phyloP scores from a whole-genome alignment of 1,284 basidiomycete genomes.

The Cutaneotrichosporon sp. region DNA sequence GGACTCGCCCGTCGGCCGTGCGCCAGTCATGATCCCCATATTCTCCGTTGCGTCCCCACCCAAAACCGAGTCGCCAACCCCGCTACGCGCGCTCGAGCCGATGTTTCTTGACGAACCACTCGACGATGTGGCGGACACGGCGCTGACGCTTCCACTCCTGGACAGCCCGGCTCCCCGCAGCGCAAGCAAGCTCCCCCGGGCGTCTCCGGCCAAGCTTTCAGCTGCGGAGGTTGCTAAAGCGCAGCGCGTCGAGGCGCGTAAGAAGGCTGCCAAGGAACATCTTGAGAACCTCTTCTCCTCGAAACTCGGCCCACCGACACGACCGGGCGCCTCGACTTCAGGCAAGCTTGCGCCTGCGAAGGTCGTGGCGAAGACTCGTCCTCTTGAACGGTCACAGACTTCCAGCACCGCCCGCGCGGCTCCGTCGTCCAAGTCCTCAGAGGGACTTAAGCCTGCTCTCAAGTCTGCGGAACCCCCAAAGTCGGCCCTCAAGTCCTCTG shows the following conservation, averaged over 20 bases:
- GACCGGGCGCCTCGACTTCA: not conserved
- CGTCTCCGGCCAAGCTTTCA: not conserved
- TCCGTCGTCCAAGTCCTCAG: not conserved
- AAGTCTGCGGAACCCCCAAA: not conserved
- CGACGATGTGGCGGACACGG: not conserved
- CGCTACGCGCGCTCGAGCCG: slow-evolving; percentile 1
- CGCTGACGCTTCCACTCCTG: slow-evolving; percentile 1
- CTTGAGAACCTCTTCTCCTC: not conserved
- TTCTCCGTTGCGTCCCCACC: slow-evolving; percentile 9
- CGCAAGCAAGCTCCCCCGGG: not conserved
- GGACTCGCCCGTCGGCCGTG: slow-evolving; percentile 34
- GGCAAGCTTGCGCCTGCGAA: not conserved
- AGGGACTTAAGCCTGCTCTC: not conserved
- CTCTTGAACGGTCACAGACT: not conserved
- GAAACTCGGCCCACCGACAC: not conserved
- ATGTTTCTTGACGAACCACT: not conserved
- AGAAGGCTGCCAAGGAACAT: not conserved
- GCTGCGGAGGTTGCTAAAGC: not conserved
- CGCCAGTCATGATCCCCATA: slow-evolving; percentile 34
- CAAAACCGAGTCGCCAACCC: not conserved
- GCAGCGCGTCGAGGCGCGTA: not conserved
- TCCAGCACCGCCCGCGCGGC: too few relatives aligned
- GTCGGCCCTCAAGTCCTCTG: not conserved
- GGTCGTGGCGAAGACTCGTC: not conserved
- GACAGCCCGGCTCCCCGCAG: slow-evolving; percentile 4